Conservation (phyloP, 2,329 filamentous ascomycete genomes). For the Pyrenochaeta sp. region DNA sequence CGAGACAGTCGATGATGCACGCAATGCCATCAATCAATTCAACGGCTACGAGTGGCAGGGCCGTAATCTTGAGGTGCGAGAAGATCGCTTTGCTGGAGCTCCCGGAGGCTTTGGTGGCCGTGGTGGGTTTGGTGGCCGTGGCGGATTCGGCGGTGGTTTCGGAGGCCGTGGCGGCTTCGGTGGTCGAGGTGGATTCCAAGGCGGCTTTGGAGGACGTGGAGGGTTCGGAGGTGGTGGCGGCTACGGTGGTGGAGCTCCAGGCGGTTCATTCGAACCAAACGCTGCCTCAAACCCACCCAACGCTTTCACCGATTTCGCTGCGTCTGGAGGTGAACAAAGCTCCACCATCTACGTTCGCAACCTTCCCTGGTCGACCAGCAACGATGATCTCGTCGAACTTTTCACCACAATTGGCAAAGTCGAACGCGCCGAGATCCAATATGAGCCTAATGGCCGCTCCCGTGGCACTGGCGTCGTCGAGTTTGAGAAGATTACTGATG, state of each 20-base stretch:
- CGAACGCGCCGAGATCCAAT: conserved; percentile 98
- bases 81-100: conserved; percentile 86
- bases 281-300: conserved; percentile 71
- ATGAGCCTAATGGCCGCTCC: conserved; percentile 94
- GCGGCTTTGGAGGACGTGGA: conserved; percentile 53
- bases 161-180: conserved; percentile 59
- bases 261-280: conserved; percentile 56
- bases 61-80: conserved; percentile 88
- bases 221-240: conserved; percentile 61
- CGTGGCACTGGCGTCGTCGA: conserved; percentile 96
- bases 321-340: conserved; percentile 82
- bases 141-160: conserved; percentile 48
- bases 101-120: conserved; percentile 49
- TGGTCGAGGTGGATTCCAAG: conserved; percentile 64
- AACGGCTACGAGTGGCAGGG: conserved; percentile 99
- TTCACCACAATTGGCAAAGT: conserved; percentile 99
- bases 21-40: conserved; percentile 95
- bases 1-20: conserved; percentile 91
- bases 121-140: conserved; percentile 50
- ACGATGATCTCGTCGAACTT: conserved; percentile 93
- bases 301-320: conserved; percentile 92
- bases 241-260: conserved; percentile 54
- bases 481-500: conserved; percentile 82
- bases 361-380: conserved; percentile 98
- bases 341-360: conserved; percentile 95